Conservation (phyloP, 2,329 filamentous ascomycete species). For the Trichophaea hybrida region DNA sequence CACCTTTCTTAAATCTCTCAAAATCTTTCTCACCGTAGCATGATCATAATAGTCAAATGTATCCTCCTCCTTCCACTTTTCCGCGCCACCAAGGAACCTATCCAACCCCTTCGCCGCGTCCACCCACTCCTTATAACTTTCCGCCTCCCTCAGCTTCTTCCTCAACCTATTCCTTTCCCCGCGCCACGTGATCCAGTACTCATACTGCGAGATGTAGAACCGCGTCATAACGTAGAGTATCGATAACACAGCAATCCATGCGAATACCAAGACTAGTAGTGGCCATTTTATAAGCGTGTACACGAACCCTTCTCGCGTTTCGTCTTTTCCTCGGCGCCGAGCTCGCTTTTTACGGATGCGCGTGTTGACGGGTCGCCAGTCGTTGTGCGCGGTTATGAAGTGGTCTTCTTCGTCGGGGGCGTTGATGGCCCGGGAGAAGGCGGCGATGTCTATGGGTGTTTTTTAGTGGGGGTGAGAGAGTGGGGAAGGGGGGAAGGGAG, state of each 20-base stretch:
- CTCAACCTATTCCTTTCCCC: constrained; percentile 61
- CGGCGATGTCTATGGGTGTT: constrained; percentile 23
- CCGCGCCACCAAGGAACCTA: constrained; percentile 56
- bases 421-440: constrained; percentile 24
- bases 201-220: constrained; percentile 82
- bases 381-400: constrained; percentile 81
- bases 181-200: constrained; percentile 80
- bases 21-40: constrained; percentile 63
- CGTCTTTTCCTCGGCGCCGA: constrained; percentile 49
- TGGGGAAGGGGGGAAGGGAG: constrained; percentile 5
- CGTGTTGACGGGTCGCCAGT: constrained; percentile 83
- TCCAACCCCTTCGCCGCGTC: constrained; percentile 66
- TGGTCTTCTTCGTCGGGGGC: constrained; percentile 25
- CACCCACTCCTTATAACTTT: constrained; percentile 72
- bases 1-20: constrained; percentile 56
- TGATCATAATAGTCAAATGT: constrained; percentile 77
- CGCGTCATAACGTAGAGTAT: constrained; percentile 65
- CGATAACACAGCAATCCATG: constrained; percentile 62
- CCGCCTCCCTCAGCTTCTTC: constrained; percentile 53
- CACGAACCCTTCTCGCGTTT: constrained; percentile 84
- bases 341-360: constrained; percentile 39
- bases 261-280: constrained; percentile 61
- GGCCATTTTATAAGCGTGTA: constrained; percentile 89
- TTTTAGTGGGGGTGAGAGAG: background rate
- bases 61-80: constrained; percentile 64